Conservation (phyloP, 371 early-diverging fungal genomes). For the Mortierella sp. region DNA sequence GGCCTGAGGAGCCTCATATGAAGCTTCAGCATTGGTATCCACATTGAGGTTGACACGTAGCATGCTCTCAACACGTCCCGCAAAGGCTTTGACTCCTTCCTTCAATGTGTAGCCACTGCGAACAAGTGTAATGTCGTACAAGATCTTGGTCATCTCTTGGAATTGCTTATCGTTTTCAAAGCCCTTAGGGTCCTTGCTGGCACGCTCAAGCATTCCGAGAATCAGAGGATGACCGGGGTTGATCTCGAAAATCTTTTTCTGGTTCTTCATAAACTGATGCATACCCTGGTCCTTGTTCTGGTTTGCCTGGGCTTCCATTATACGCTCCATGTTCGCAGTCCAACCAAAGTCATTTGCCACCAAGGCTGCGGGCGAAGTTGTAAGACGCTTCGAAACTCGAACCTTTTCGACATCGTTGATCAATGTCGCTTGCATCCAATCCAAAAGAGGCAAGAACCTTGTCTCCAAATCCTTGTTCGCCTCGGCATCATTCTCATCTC, state of each 20-base stretch:
- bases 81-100: constrained; percentile 69
- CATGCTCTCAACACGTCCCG: constrained; percentile 78
- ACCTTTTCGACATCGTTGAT: constrained; percentile 80
- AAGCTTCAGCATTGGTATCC: constrained; percentile 58
- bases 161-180: constrained; percentile 63
- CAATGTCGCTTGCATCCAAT: constrained; percentile 76
- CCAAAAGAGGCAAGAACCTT: constrained; percentile 73
- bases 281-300: constrained; percentile 71
- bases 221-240: constrained; percentile 86
- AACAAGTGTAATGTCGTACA: constrained; percentile 85
- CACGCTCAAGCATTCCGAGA: constrained; percentile 65
- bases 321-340: constrained; percentile 88
- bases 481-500: constrained; percentile 70
- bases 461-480: constrained; percentile 62
- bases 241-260: constrained; percentile 89
- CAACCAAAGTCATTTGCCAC: constrained; percentile 79
- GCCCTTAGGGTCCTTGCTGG: constrained; percentile 57
- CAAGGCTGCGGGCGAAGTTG: constrained; percentile 83
- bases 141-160: constrained; percentile 69
- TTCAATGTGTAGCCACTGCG: constrained; percentile 81
- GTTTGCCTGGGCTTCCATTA: constrained; percentile 73
- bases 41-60: constrained; percentile 76
- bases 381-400: constrained; percentile 77
- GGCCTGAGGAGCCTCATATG: constrained; percentile 58
- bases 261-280: constrained; percentile 66